Base-by-base conservation (phyloP, 139 green algal genomes). In the Chlorokybus atmophyticus region DNA sequence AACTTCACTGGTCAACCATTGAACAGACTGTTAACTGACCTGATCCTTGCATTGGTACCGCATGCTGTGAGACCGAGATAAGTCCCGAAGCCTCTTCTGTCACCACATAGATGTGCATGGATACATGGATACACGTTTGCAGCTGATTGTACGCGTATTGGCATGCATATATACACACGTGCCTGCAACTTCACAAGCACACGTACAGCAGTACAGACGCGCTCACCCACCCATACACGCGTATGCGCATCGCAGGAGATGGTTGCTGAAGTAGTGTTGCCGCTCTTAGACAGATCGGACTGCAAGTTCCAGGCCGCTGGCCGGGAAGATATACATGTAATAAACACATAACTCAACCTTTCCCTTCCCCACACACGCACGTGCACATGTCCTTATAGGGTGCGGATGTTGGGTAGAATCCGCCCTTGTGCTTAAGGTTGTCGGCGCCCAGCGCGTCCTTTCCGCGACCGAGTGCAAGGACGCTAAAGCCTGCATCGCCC, bases 281-380 rank as follows among this genome's bases (percentile, higher is more conserved):
- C 10, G 17, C 32, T 32, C 25, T 67, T 66, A 31, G 54, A 26
- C 6, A 6, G 17, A 10, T 50, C 64, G 1, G 24, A n/a, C 19
- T 68, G 66, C 32, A 68, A 68, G 55, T 68, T 68, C 41, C 32
- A 68, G 19, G 55, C 60, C 1, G 60, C 60, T 26, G 60, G 60
- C 5, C 52, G 60, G n/a, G 60, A 68, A 19, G 60, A 68, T 49
- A 68, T 68, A 8, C 53, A 68, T 60, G 60, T 61, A 17, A 17
- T 17, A 44, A 44, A 17, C 50, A 14, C 24, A 14, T 25, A n/a
- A 14, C 27, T n/a, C 27, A 19, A 10, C n/a, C 14, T 19, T 10
- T 54, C 14, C 38, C 38, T 17, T 44, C 38, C 14, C 38, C 14
- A 44, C 14, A 23, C 17, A 17, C 17, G 38, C 14, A 14, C 17